Evolutionary conservation across 2,329 filamentous ascomycete genomes (phyloP).

Genomic region (Tetracladium maxilliforme): DNA sequence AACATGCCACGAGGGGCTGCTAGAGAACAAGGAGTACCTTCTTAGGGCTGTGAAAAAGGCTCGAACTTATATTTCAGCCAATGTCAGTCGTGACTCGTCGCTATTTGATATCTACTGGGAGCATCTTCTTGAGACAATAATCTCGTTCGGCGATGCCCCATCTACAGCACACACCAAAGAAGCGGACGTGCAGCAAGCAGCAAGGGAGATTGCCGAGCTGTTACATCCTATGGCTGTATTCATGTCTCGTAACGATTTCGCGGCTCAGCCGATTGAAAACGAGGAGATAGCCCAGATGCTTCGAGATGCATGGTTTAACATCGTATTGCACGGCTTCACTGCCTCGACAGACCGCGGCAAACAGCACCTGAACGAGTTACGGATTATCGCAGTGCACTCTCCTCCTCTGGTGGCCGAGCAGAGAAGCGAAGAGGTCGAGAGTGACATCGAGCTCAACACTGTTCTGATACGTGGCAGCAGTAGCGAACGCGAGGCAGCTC

Average conservation of each 20-base stretch:
- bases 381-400: slow-evolving; percentile 74
- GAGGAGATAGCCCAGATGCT: slow-evolving; percentile 61
- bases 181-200: slow-evolving; percentile 67
- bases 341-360: slow-evolving; percentile 59
- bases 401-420: slow-evolving; percentile 79
- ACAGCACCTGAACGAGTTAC: slow-evolving; percentile 61
- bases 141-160: slow-evolving; percentile 79
- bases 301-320: slow-evolving; percentile 96
- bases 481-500: slow-evolving; percentile 59
- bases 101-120: slow-evolving; percentile 74
- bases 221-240: slow-evolving; percentile 78
- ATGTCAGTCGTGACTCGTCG: slow-evolving; percentile 51
- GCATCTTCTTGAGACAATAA: slow-evolving; percentile 71
- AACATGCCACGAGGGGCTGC: slow-evolving; percentile 57
- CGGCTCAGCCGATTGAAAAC: slow-evolving; percentile 28
- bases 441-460: slow-evolving; percentile 92
- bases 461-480: slow-evolving; percentile 78
- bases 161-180: slow-evolving; percentile 60
- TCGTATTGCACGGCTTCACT: slow-evolving; percentile 84
- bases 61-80: slow-evolving; percentile 61
- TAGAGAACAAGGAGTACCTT: slow-evolving; percentile 51
- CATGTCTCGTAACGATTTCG: slow-evolving; percentile 50
- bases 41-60: slow-evolving; percentile 68
- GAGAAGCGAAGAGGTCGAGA: slow-evolving; percentile 79
- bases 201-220: slow-evolving; percentile 76